Evolutionary conservation across 2,329 filamentous ascomycete species (phyloP), one percentile per base, ranked within the genome.

Genomic region (Aspergillus flavus): DNA sequence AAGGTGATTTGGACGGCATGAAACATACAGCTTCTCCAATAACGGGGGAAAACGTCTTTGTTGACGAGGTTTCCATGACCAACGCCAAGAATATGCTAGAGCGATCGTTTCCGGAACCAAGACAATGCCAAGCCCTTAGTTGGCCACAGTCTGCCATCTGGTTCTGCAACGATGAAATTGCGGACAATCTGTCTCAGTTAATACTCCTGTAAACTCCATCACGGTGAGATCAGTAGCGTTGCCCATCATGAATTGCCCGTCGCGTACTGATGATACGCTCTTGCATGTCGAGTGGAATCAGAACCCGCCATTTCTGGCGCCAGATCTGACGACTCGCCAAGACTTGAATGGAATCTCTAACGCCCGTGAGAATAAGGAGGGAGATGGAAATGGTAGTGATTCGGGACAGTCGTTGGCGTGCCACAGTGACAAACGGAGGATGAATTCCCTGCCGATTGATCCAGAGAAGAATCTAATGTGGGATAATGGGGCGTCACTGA

Each of bases 341-440:
- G 84, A 86, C 70, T 76, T 86, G 63, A 86, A 86, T 65, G 84
- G 84, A 65, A 83, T 84, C 65, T 77, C 82, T 67, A 86, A 86
- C 72, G 73, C 81, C 23, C 81, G 84, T 26, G 79, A 82, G 68
- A 77, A 79, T 64, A 68, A 69, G 53, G 64, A 64, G 28, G 66
- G 65, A 16, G 30, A 55, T 16, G 57, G 61, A 21, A 55, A 36
- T 23, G 30, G 52, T 1, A 21, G 32, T n/a, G 21, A 6, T 2
- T 39, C 39, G 59, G 55, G 56, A 59, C 50, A 30, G 56, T 57
- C 61, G 9, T 57, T 39, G 36, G 23, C 58, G 7, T 50, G 46
- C 28, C 52, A 50, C 5, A 50, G 54, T 19, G 61, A 55, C 21
- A 36, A 12, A 41, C 58, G 16, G 48, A 46, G 11, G 45, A 43